Evolutionary conservation across 768 basidiomycete genomes (phyloP), one percentile per base, ranked within the genome.

Genomic region (Phylloporus sp.): DNA sequence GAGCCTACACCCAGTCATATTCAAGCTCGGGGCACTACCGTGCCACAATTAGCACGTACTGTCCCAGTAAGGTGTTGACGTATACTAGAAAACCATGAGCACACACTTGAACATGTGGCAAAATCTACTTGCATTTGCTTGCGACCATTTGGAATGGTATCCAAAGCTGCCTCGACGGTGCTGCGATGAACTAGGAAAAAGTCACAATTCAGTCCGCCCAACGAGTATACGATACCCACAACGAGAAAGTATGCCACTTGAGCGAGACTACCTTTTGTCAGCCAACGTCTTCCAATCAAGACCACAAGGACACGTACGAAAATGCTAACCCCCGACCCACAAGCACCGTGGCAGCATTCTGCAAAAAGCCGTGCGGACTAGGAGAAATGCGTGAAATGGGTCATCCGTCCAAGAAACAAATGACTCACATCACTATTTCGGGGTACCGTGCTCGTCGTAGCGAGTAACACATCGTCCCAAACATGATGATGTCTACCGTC

Each of bases 101-200:
- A 5, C 8, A 16, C n/a, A 18, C 22, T 28, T 45, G 2, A 15
- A 8, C 6, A n/a, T 3, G 5, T 1, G 16, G 6, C 10, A 2
- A 49, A 16, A 4, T 6, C 16, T 9, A 49, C 68, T 18, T 35
- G 64, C 67, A 0, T 39, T 66, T 70, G 52, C 57, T 36, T 9
- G 56, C 23, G 4, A 59, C 18, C 68, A 68, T 70, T 47, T 68
- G 64, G 2, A 68, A 13, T 11, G 59, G 55, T 39, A 68, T 31
- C 67, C 68, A 70, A 45, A 43, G 49, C 12, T 31, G 60, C 29
- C 34, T 56, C 10, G 59, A 53, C 4, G 67, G 68, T 7, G 52
- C 44, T 5, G 45, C 58, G 13, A 66, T 10, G 29, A 68, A 66
- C 68, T 70, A 20, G 5, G 16, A 2, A 3, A 20, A 6, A 13